These are phyloP conservation scores for Parietaria judaica DNA, from an alignment of 306 rosid species.

Conservation along the genomic window DNA sequence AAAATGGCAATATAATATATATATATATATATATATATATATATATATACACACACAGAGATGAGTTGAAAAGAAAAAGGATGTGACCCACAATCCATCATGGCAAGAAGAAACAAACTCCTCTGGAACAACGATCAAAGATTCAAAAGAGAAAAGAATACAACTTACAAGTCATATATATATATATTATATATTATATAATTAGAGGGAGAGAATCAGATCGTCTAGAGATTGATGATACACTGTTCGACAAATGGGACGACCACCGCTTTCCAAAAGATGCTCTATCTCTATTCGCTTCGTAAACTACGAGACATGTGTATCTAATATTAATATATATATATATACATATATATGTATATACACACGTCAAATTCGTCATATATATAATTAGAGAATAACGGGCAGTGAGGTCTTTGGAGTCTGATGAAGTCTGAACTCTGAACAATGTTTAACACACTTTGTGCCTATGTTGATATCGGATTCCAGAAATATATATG, in stretches of 20 bases:
- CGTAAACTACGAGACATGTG: constrained; percentile 32
- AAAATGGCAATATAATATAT: not conserved
- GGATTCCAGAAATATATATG: too few species aligned
- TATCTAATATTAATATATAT: not conserved
- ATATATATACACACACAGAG: too few species aligned
- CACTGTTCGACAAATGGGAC: constrained; percentile 59
- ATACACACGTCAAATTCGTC: too few species aligned
- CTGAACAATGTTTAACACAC: too few species aligned
- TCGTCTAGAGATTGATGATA: constrained; percentile 46
- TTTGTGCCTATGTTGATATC: too few species aligned
- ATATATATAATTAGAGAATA: too few species aligned
- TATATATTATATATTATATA: not conserved
- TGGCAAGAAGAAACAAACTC: constrained; percentile 24
- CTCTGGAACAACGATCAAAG: constrained; percentile 29
- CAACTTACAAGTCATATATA: not conserved
- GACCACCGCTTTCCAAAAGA: constrained; percentile 94
- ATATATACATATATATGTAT: constrained; percentile 3
- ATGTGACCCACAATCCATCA: constrained; percentile 18
- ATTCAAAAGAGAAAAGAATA: constrained; percentile 14
- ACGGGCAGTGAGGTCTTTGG: too few species aligned
- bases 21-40: too few species aligned
- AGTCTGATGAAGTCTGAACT: too few species aligned
- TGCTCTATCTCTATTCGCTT: constrained; percentile 43
- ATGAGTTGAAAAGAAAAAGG: not conserved
- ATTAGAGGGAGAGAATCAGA: constrained; percentile 27